Percentiles rank a stretch among this genome's conserved stretches.
These are phyloP conservation scores for Pelargonium citronellum DNA, from an alignment of 441 rosid genomes.

Conservation along the genomic window DNA sequence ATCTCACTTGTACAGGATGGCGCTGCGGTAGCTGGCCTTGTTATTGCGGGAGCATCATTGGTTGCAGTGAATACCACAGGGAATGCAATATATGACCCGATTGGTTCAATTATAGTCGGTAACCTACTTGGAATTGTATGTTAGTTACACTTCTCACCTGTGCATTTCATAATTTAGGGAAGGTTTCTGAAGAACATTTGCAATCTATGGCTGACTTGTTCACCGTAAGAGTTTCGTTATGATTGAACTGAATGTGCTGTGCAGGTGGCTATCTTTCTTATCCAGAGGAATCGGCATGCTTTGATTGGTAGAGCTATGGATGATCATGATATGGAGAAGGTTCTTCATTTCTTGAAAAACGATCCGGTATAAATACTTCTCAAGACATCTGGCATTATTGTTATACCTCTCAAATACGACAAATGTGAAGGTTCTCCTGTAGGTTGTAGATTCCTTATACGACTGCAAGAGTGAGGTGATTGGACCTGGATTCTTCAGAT, in stretches of 20 bases:
- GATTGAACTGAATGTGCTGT: constrained; percentile 13
- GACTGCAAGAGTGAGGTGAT: constrained; percentile 99
- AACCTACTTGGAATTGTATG: constrained; percentile 92
- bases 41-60: constrained; percentile 85
- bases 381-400: not conserved
- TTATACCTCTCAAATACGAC: constrained; percentile 12
- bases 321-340: constrained; percentile 89
- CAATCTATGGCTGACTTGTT: too few relatives aligned
- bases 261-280: constrained; percentile 96
- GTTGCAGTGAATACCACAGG: constrained; percentile 84
- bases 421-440: constrained; percentile 19
- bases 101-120: constrained; percentile 91
- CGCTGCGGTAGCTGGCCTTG: constrained; percentile 94
- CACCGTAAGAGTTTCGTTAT: not conserved
- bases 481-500: constrained; percentile 98
- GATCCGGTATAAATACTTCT: constrained; percentile 57
- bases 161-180: constrained; percentile 1
- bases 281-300: constrained; percentile 95
- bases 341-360: constrained; percentile 68
- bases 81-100: constrained; percentile 89
- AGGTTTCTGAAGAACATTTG: too few relatives aligned
- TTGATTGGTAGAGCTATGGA: constrained; percentile 99
- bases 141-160: not conserved
- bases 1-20: constrained; percentile 63
- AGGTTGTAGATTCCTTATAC: constrained; percentile 94